Conservation (phyloP, 2,329 filamentous ascomycete genomes). For the Cladophialophora psammophila region DNA sequence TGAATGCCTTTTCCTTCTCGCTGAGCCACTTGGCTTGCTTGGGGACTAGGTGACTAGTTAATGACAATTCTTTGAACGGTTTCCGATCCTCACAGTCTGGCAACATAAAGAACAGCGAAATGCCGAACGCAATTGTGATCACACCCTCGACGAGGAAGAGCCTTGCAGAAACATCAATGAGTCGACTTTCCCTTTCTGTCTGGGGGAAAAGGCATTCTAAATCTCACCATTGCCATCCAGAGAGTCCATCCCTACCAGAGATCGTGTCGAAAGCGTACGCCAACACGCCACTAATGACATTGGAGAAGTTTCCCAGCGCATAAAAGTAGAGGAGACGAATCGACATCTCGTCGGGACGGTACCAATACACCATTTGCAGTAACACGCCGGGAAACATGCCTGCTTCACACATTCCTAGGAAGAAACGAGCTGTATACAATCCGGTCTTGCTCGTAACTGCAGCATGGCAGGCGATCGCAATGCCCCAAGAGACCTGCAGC, state of each 20-base stretch:
- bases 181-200: not conserved
- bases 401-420: conserved; percentile 68
- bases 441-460: conserved; percentile 65
- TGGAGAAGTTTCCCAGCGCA: conserved; percentile 46
- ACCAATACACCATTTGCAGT: conserved; percentile 73
- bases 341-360: conserved; percentile 69
- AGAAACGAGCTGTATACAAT: conserved; percentile 68
- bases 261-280: conserved; percentile 38
- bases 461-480: conserved; percentile 69
- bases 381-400: conserved; percentile 76
- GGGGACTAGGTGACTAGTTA: conserved; percentile 46
- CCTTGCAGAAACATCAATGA: conserved; percentile 33
- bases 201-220: not conserved
- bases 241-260: conserved; percentile 31
- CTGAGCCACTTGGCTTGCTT: conserved; percentile 55
- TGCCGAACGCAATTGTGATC: conserved; percentile 50
- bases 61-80: not conserved
- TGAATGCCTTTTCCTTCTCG: conserved; percentile 56
- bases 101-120: conserved; percentile 49
- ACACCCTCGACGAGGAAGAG: conserved; percentile 56
- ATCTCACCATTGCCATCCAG: conserved; percentile 38
- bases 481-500: conserved; percentile 67
- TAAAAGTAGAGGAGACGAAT: conserved; percentile 62
- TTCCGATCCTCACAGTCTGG: conserved; percentile 47
- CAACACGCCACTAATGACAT: conserved; percentile 47